Evolutionary conservation across 768 basidiomycete species (phyloP).

Genomic region (Infundibulicybe gibba): DNA sequence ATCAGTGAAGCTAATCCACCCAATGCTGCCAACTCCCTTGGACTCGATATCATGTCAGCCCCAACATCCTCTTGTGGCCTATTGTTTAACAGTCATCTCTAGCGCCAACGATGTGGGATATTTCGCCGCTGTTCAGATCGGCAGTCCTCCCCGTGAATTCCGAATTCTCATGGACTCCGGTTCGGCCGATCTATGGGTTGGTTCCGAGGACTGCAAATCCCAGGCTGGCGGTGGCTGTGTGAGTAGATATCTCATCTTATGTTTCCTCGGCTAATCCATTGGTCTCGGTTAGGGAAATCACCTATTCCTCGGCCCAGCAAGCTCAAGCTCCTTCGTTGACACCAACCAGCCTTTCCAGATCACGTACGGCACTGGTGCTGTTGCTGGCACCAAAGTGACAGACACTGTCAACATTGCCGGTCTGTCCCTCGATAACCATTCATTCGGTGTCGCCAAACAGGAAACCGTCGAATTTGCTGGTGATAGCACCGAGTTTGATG

Average conservation of each 20-base stretch:
- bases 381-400: constrained; percentile 50
- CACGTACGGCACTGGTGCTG: constrained; percentile 35
- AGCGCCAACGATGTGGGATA: constrained; percentile 14
- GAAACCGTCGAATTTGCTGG: constrained; percentile 55
- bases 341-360: constrained; percentile 46
- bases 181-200: constrained; percentile 61
- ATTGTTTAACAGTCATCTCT: constrained; percentile 1
- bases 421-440: constrained; percentile 44
- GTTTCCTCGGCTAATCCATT: neutral
- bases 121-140: constrained; percentile 25
- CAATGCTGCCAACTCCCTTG: constrained; percentile 50
- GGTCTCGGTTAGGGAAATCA: constrained; percentile 27
- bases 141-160: constrained; percentile 48
- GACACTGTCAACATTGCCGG: constrained; percentile 61
- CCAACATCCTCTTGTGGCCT: neutral
- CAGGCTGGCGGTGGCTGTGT: constrained; percentile 25
- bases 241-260: constrained; percentile 9
- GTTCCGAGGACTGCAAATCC: constrained; percentile 39
- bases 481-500: constrained; percentile 42
- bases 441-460: constrained; percentile 57
- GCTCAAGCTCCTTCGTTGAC: constrained; percentile 55
- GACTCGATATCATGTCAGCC: constrained; percentile 31
- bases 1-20: constrained; percentile 27
- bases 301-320: constrained; percentile 48
- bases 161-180: constrained; percentile 58